A percentile compares a stretch with the other conserved stretches of the same genome.
These are phyloP conservation scores for Besnoitia besnoiti DNA, from an alignment of 169 alveolate species.

Conservation along the genomic window DNA sequence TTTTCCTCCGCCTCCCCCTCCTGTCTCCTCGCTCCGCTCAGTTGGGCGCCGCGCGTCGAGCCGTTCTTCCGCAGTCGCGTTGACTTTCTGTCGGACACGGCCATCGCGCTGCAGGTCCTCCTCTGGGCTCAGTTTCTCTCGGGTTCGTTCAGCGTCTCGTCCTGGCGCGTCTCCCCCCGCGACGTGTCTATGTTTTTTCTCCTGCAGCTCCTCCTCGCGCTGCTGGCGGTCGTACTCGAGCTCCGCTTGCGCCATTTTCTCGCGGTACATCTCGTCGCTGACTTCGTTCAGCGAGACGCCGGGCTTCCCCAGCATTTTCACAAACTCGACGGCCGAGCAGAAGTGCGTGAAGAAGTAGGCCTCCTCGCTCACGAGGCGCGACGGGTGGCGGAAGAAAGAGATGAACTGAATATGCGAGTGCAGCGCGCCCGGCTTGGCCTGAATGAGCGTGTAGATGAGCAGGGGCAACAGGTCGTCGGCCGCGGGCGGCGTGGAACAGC, in stretches of 20 bases:
- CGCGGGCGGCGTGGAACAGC: constrained; percentile 30
- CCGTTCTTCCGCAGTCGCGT: no score
- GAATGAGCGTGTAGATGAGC: constrained; percentile 24
- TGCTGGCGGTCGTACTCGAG: constrained; percentile 12
- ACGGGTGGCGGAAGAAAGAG: constrained; percentile 45
- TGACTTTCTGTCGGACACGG: no score
- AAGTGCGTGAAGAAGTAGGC: constrained; percentile 59
- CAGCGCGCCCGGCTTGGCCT: constrained; percentile 37
- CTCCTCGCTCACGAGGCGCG: constrained; percentile 44
- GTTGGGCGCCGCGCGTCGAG: no score
- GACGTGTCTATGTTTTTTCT: no score
- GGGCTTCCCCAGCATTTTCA: constrained; percentile 26
- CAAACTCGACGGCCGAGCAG: constrained; percentile 45
- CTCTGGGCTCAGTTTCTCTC: no score
- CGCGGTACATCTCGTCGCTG: background rate
- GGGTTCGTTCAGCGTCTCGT: no score
- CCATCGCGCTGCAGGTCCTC: no score
- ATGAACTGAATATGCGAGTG: constrained; percentile 46
- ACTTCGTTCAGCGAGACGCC: constrained; percentile 15
- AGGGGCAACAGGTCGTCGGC: constrained; percentile 58
- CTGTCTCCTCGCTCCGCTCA: background rate
- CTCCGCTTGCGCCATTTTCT: background rate
- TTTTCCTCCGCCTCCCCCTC: background rate
- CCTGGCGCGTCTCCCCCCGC: no score
- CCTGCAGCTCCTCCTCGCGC: background rate